Evolutionary conservation across 2,329 filamentous ascomycete genomes (phyloP), one percentile per base, ranked within the genome.

Genomic region (Ambrosiella beaveri): DNA sequence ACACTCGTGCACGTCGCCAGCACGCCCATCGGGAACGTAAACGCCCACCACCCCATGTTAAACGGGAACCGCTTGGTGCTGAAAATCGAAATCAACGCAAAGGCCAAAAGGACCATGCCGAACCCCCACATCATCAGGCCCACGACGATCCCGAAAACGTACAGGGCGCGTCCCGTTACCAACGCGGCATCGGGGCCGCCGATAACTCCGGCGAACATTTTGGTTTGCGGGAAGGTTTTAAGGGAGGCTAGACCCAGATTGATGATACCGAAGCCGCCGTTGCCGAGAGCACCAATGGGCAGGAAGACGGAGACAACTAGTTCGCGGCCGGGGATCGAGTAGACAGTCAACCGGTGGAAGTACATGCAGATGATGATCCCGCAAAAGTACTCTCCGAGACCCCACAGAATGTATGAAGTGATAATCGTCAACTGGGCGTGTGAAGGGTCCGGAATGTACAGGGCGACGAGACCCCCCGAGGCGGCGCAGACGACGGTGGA

Each of bases 261-360:
- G 66, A 77, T 72, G 45, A 75, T 74, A 54, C 72, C 76, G 64
- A 78, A 86, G 1, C 79, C 81, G 12, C 82, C 83, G 66, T 84
- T 80, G 0, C 82, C 82, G 0, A 85, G 68, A 0, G 83, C 82
- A 0, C 84, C 82, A 0, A 86, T 71, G 0, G 84, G 83, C 0
- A 87, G 69, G 63, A 86, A 84, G 6, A 80, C 77, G 1, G 78
- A 83, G 8, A 86, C 81, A 49, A 86, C 81, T 58, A 81, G 78
- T 64, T 85, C 84, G 54, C 77, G 74, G 1, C 81, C 77, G 0
- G 83, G 83, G 12, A 86, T 73, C 44, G 81, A 80, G 67, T 86
- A 78, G 2, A 86, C 67, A 3, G 79, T 80, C 8, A 88, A 72
- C 9, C 84, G 80, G 60, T 84, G 79, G 65, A 85, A 85, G 68